These are phyloP conservation scores for Penicillium sp. DNA, from an alignment of 2,329 filamentous ascomycete species.

Conservation along the genomic window DNA sequence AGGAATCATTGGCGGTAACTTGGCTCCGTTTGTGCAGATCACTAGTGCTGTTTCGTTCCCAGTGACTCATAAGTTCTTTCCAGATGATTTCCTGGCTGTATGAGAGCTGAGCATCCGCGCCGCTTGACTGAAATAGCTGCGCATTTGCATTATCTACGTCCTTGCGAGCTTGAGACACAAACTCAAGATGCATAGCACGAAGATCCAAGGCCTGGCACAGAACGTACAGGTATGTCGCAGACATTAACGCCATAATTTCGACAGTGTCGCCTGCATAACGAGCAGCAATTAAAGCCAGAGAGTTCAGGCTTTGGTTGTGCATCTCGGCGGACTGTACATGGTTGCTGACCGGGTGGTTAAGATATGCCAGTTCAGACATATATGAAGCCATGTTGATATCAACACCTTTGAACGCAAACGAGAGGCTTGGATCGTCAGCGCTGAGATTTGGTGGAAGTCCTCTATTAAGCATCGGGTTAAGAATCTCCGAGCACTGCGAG, in stretches of 20 bases:
- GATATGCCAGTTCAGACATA: constrained; percentile 59
- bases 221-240: constrained; percentile 52
- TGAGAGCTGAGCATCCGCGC: background rate
- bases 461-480: constrained; percentile 58
- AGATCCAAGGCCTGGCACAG: constrained; percentile 17
- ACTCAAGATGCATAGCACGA: background rate
- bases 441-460: constrained; percentile 62
- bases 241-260: constrained; percentile 56
- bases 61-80: constrained; percentile 18
- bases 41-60: constrained; percentile 8
- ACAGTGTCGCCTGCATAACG: constrained; percentile 56
- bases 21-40: constrained; percentile 15
- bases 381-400: constrained; percentile 65
- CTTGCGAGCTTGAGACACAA: constrained; percentile 52
- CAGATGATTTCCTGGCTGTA: constrained; percentile 15
- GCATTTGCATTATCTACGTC: background rate
- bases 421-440: constrained; percentile 57
- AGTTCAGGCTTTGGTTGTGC: constrained; percentile 65
- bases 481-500: constrained; percentile 60
- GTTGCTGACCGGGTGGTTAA: constrained; percentile 59
- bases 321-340: constrained; percentile 67
- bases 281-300: constrained; percentile 58
- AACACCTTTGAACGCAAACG: constrained; percentile 61
- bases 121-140: background rate
- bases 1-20: background rate